A percentile compares a stretch with the other conserved stretches of the same genome.
Evolutionary conservation across 768 basidiomycete species (phyloP).

Genomic region (Fomitopsis serialis): DNA sequence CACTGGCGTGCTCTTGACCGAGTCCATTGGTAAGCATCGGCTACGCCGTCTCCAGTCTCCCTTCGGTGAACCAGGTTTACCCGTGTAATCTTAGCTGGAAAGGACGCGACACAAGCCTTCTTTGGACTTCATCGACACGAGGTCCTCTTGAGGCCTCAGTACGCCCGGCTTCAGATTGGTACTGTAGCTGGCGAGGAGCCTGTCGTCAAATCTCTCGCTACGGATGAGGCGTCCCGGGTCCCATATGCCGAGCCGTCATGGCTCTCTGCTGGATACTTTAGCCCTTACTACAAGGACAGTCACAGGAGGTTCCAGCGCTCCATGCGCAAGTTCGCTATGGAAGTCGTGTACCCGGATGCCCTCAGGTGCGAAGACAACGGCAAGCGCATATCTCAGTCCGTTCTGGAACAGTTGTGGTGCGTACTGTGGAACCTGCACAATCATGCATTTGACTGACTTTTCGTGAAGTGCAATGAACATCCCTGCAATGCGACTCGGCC

Average conservation of each 20-base stretch:
- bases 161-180: slow-evolving; percentile 65
- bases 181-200: slow-evolving; percentile 53
- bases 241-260: slow-evolving; percentile 88
- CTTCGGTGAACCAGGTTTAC: too few species aligned
- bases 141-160: slow-evolving; percentile 69
- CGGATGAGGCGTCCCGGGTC: slow-evolving; percentile 66
- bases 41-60: background rate
- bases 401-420: slow-evolving; percentile 81
- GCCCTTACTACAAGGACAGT: slow-evolving; percentile 72
- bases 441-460: background rate
- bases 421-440: slow-evolving; percentile 18
- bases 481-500: slow-evolving; percentile 87
- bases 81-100: slow-evolving; percentile 52
- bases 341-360: slow-evolving; percentile 73
- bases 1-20: slow-evolving; percentile 61
- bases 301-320: slow-evolving; percentile 74
- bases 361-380: slow-evolving; percentile 79
- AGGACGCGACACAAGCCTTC: slow-evolving; percentile 77
- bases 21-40: slow-evolving; percentile 52
- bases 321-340: slow-evolving; percentile 71
- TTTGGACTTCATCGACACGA: slow-evolving; percentile 84
- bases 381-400: slow-evolving; percentile 77
- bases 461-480: slow-evolving; percentile 63
- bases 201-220: slow-evolving; percentile 43
- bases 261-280: slow-evolving; percentile 61